Evolutionary conservation across 2,329 filamentous ascomycete species (phyloP), one percentile per base, ranked within the genome.

Genomic region (Trichoderma oligosporum): DNA sequence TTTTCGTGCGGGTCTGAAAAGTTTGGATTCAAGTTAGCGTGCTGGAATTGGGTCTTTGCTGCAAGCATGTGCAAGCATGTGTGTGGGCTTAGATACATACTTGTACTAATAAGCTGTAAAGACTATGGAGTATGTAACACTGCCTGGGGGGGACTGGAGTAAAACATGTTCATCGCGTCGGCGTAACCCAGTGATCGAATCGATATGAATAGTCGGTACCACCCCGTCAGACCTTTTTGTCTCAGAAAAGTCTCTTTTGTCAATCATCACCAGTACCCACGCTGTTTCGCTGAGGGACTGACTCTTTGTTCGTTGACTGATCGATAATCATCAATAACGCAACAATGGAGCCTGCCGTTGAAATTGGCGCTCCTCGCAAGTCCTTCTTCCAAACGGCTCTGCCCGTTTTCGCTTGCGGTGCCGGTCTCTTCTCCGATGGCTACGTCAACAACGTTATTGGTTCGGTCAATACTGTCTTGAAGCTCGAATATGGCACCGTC

Each of bases 401-500:
- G 80, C 90, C 91, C 12, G 88, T 91, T 1, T 86, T 96, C 64
- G 91, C 91, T 41, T 96, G 91, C 67, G 92, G 92, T 62, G 89
- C 91, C 51, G 92, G 92, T 66, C 79, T 96, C 2, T 96, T 96
- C 73, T 91, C 87, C 22, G 92, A 96, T 71, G 92, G 92, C 14
- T 96, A 96, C 71, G 83, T 96, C 68, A 95, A 96, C 73, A 91
- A 89, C 67, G 89, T 96, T 62, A 96, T 96, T 64, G 91, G 92
- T 5, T 89, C 88, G 3, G 91, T 96, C 58, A 89, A 87, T 65
- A 95, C 91, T 1, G 84, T 91, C 58, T 81, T 96, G 6, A 71
- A 70, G 18, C 73, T 70, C 0, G 79, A 95, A 64, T 96, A 96
- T 67, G 81, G 81, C 38, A 73, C 78, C 1, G 72, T 81, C n/a